These are phyloP conservation scores for Penicillium pulvis DNA, from an alignment of 495 filamentous ascomycete genomes.

Conservation along the genomic window DNA sequence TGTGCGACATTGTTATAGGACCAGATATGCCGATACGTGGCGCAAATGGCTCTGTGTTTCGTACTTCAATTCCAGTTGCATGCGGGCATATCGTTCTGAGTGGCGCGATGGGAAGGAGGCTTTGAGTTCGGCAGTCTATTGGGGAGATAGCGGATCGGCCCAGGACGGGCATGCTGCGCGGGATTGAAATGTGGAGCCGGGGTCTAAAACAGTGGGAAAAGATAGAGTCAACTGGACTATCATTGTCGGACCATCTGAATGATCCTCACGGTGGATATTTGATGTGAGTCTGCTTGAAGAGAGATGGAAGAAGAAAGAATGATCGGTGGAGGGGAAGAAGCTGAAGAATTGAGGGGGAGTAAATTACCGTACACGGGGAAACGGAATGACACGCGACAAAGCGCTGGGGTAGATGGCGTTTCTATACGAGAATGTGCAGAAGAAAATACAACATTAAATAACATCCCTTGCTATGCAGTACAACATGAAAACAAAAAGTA, in stretches of 20 bases:
- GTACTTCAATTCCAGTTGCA: conserved; percentile 9
- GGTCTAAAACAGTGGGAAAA: neutral
- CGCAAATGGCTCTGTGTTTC: conserved; percentile 22
- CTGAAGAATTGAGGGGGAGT: conserved; percentile 4
- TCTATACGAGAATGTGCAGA: neutral
- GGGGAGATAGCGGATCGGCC: conserved; percentile 13
- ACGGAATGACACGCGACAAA: conserved; percentile 4
- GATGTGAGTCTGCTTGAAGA: neutral
- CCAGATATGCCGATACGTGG: conserved; percentile 9
- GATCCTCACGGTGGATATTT: neutral
- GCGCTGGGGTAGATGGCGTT: neutral
- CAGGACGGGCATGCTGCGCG: neutral
- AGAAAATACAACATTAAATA: neutral
- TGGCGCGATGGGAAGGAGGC: conserved; percentile 19
- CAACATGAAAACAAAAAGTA: neutral
- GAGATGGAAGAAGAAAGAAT: conserved; percentile 10
- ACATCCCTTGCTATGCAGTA: neutral
- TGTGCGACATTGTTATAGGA: neutral
- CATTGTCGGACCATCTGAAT: neutral
- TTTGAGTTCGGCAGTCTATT: conserved; percentile 10
- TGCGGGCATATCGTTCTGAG: conserved; percentile 12
- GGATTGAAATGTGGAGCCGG: conserved; percentile 15
- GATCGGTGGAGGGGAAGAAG: neutral
- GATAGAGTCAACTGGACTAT: neutral
- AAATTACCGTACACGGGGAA: conserved; percentile 14